Evolutionary conservation across 768 basidiomycete genomes (phyloP).

Genomic region (Symmetrospora coprosmae): DNA sequence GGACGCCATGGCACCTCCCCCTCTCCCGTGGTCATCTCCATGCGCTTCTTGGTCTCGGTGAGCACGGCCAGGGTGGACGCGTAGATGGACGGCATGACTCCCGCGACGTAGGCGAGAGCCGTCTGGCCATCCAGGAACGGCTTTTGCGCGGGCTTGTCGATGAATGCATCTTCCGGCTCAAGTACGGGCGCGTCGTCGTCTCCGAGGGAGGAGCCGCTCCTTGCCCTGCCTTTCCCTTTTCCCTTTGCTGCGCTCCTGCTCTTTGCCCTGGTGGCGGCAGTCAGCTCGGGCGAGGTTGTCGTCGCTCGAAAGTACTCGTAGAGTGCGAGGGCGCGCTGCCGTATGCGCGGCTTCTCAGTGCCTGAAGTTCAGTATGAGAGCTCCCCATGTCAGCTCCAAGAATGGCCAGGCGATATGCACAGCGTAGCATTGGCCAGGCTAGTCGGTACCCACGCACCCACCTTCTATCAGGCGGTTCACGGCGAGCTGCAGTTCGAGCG

Average conservation of each 20-base stretch:
- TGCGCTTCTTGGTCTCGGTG: constrained; percentile 49
- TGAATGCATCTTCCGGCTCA: constrained; percentile 47
- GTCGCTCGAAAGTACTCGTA: constrained; percentile 49
- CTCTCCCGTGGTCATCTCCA: constrained; percentile 46
- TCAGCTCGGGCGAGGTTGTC: constrained; percentile 18
- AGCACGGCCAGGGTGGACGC: constrained; percentile 65
- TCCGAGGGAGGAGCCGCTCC: background rate
- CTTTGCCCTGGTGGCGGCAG: too few relatives aligned
- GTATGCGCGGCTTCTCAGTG: constrained; percentile 42
- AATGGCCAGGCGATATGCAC: background rate
- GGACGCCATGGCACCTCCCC: constrained; percentile 41
- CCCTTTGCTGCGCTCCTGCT: constrained; percentile 5
- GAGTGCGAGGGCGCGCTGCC: constrained; percentile 53
- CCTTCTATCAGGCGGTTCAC: constrained; percentile 3
- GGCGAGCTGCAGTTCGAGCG: constrained; percentile 15
- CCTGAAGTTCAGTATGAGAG: constrained; percentile 1
- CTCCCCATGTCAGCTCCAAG: background rate
- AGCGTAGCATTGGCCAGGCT: background rate
- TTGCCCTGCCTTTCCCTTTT: constrained; percentile 9
- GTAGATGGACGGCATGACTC: constrained; percentile 75
- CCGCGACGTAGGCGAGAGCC: constrained; percentile 67
- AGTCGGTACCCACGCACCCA: background rate
- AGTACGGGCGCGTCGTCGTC: constrained; percentile 38
- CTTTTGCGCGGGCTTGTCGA: constrained; percentile 49
- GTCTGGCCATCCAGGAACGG: constrained; percentile 47